Percentiles rank a stretch among this genome's conserved stretches.
phyloP scores from a whole-genome alignment of 352 stramenopile species.

The Pythium sp. region DNA sequence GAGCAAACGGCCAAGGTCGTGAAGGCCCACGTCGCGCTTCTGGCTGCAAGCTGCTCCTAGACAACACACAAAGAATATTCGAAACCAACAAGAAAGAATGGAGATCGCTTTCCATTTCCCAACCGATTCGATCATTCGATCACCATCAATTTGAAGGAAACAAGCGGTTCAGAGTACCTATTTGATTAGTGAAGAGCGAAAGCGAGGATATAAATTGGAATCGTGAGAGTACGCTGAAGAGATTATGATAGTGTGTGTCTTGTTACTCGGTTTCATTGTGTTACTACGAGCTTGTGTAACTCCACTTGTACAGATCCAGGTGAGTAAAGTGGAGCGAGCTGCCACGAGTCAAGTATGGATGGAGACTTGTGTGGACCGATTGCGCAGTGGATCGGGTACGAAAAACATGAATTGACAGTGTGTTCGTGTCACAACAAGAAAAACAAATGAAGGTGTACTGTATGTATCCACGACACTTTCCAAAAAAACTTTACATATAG shows the following conservation, averaged over 20 bases:
- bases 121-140: no score
- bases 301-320: neutral
- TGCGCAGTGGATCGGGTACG: no score
- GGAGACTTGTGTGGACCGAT: no score
- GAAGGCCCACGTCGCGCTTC: slow-evolving; percentile 76
- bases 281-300: neutral
- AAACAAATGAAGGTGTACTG: neutral
- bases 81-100: neutral
- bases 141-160: neutral
- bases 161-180: neutral
- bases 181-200: slow-evolving; percentile 3
- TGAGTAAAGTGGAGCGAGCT: no score
- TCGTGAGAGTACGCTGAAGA: slow-evolving; percentile 8
- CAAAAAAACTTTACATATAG: neutral
- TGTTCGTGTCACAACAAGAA: neutral
- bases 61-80: neutral
- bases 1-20: slow-evolving; percentile 83
- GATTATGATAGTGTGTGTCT: neutral
- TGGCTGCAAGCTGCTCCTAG: slow-evolving; percentile 82
- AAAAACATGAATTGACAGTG: no score
- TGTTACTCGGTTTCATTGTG: neutral
- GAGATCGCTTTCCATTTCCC: neutral
- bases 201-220: slow-evolving; percentile 6
- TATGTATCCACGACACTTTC: neutral
- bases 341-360: no score